These are phyloP conservation scores for Nicotiana rustica DNA, from an alignment of 305 asterid genomes.

Conservation along the genomic window DNA sequence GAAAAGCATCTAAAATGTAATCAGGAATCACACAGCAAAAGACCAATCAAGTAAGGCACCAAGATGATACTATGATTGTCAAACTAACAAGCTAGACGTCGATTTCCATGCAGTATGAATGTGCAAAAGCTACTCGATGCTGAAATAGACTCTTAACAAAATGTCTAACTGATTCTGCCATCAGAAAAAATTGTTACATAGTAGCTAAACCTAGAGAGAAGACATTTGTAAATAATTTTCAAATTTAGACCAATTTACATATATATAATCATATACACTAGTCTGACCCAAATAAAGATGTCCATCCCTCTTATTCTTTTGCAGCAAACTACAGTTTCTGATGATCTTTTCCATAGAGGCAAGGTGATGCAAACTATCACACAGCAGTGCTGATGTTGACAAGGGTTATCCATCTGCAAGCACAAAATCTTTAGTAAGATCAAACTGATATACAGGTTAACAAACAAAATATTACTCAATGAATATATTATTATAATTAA, in stretches of 20 bases:
- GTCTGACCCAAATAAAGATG: conserved; percentile 31
- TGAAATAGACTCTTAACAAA: neutral
- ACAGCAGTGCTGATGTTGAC: neutral
- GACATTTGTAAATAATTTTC: neutral
- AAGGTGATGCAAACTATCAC: conserved; percentile 12
- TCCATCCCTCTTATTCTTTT: conserved; percentile 34
- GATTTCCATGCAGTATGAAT: neutral
- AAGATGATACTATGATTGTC: neutral
- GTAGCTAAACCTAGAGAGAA: neutral
- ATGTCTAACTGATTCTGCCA: neutral
- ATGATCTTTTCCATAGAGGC: neutral
- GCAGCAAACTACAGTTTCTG: conserved; percentile 36
- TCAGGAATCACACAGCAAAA: too few relatives aligned
- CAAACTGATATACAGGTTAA: neutral
- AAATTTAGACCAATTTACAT: conserved; percentile 39
- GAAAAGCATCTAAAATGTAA: neutral
- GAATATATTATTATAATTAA: too few relatives aligned
- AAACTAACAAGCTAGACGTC: neutral
- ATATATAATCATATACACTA: conserved; percentile 26
- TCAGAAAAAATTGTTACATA: neutral
- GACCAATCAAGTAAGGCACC: neutral
- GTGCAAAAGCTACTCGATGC: neutral
- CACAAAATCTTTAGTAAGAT: neutral
- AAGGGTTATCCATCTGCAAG: neutral
- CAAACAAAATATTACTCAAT: neutral